Conservation (phyloP, 2,329 filamentous ascomycete genomes). For the Diaporthe sp. region DNA sequence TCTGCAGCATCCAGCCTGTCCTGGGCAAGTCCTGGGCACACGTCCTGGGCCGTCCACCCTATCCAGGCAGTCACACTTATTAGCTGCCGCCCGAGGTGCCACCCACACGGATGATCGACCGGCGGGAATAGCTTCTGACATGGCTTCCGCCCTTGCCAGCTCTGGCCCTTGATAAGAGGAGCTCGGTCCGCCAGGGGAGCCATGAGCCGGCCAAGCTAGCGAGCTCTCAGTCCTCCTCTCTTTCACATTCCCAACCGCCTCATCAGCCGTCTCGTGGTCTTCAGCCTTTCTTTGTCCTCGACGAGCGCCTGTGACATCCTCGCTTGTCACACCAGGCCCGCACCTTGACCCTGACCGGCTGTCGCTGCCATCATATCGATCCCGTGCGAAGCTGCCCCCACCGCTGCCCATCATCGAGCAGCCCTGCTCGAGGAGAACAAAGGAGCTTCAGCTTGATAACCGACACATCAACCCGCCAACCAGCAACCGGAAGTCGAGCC, state of each 20-base stretch:
- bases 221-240: slow-evolving; percentile 14
- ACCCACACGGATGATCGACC: not conserved
- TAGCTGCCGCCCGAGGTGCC: slow-evolving; percentile 14
- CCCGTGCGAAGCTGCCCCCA: not conserved
- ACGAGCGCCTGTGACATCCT: slow-evolving; percentile 17
- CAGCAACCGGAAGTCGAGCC: not conserved
- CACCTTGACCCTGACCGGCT: not conserved
- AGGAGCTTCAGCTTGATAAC: slow-evolving; percentile 3
- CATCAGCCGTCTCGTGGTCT: not conserved
- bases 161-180: slow-evolving; percentile 21
- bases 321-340: slow-evolving; percentile 24
- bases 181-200: not conserved
- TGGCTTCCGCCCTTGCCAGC: slow-evolving; percentile 24
- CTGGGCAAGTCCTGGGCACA: not conserved
- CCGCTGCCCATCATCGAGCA: not conserved
- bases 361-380: not conserved
- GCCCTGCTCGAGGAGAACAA: not conserved
- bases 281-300: slow-evolving; percentile 3
- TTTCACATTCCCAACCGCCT: not conserved
- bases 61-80: slow-evolving; percentile 31
- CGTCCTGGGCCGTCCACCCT: slow-evolving; percentile 1
- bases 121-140: slow-evolving; percentile 17
- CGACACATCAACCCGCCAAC: not conserved
- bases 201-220: slow-evolving; percentile 22
- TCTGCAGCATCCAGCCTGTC: slow-evolving; percentile 15